Evolutionary conservation across 2,329 filamentous ascomycete species (phyloP), one percentile per base, ranked within the genome.

Genomic region (Sclerotinia minor): DNA sequence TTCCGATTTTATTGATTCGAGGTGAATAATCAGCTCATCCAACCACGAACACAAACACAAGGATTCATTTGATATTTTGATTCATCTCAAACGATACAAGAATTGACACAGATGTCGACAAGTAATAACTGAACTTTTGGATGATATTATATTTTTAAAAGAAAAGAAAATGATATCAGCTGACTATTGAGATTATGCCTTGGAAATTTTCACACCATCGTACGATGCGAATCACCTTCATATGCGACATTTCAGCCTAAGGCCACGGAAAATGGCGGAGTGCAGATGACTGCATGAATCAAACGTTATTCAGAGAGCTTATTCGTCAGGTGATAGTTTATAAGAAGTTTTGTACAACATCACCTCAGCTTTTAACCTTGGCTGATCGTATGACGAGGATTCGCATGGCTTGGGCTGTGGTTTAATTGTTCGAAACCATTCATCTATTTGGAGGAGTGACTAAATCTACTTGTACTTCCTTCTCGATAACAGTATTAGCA

Each of bases 221-320:
- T 61, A 61, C 58, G 58, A 61, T 61, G 11, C 21, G 19, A 41
- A 35, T 35, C 26, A 61, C 49, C 21, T 24, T 38, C 2, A 60
- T 17, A 60, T 60, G 58, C 26, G 49, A 49, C 19, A 61, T 49
- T 35, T 29, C 58, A 35, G 58, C 44, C 21, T 17, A 35, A 11
- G 7, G 21, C 13, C 29, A 50, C 58, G 29, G 44, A 61, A 47
- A 11, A 49, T 35, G 44, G n/a, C 29, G 29, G 41, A 60, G 1
- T 32, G 21, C 54, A n/a, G 53, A 55, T 55, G 29, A 55, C 53
- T n/a, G 29, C 29, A 61, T 49, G 44, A 32, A n/a, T 49, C 13
- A 38, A 13, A 38, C 26, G 21, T 61, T 24, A 19, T 2, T 3
- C 1, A 9, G 21, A 17, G 21, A 35, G n/a, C 4, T 35, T 24